Percentiles rank a stretch among this genome's conserved stretches.
phyloP scores from a whole-genome alignment of 108 stramenopile genomes.

The Skeletonema menzelii region DNA sequence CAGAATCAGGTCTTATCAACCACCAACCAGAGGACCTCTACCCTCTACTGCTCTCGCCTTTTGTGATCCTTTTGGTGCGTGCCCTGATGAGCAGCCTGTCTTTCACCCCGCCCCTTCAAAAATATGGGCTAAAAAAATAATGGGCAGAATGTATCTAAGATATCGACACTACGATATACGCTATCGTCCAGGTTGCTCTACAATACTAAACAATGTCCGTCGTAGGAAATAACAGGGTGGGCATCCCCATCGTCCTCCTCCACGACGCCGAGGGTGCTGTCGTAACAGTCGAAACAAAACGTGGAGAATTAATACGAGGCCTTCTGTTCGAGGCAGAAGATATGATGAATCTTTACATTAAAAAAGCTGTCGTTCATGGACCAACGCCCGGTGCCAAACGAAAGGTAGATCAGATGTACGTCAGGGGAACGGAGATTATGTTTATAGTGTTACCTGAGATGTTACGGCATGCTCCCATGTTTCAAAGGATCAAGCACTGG shows the following conservation, averaged over 20 bases:
- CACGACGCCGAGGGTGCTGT: slow-evolving; percentile 90
- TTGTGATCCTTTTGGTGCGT: no score
- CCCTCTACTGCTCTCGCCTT: no score
- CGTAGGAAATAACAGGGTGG: slow-evolving; percentile 88
- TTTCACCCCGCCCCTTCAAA: no score
- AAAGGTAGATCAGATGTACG: slow-evolving; percentile 75
- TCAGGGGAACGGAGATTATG: slow-evolving; percentile 81
- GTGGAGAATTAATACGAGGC: slow-evolving; percentile 82
- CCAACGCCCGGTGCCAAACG: slow-evolving; percentile 62
- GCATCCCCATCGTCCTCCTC: slow-evolving; percentile 88
- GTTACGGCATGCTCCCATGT: slow-evolving; percentile 91
- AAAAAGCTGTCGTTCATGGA: slow-evolving; percentile 75
- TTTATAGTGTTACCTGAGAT: slow-evolving; percentile 87
- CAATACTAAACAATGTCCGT: slow-evolving; percentile 68
- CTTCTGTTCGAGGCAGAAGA: slow-evolving; percentile 90
- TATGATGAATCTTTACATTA: slow-evolving; percentile 89
- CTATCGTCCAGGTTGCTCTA: no score
- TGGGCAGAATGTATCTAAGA: no score
- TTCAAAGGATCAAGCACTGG: slow-evolving; percentile 89
- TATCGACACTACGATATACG: no score
- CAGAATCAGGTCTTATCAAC: no score
- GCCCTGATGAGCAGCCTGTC: no score
- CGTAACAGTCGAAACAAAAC: slow-evolving; percentile 84
- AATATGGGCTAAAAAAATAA: no score
- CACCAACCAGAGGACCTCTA: no score